Base-by-base conservation (phyloP, 495 filamentous ascomycete species). In the Parathielavia appendiculata region DNA sequence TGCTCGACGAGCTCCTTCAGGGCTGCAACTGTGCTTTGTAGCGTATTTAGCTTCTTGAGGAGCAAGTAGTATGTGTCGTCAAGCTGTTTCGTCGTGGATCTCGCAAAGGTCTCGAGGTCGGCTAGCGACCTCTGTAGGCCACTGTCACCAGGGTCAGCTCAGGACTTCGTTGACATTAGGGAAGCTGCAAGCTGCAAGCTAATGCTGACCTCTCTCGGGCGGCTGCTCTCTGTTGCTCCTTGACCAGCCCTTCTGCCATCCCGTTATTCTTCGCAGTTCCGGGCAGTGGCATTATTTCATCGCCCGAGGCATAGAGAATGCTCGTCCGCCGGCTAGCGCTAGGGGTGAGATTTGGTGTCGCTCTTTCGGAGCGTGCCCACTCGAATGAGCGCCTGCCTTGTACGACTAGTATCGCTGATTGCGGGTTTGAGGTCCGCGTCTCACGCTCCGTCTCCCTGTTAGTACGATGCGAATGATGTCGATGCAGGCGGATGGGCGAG, bases 31-130 rank as follows among this genome's bases (percentile, higher is more conserved):
- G 86, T 90, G 51, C 79, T 75, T 51, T 86, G 84, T 35, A 97
- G 75, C 0, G 82, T 71, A 44, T 82, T 79, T 34, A 92, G 76
- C 58, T 88, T 92, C 66, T 92, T 87, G 16, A 93, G 77, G 6
- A 97, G 78, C 5, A 86, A 84, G 64, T 92, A 91, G 73, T 95
- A 95, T 0, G 87, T 91, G 63, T 88, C 86, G 66, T 95, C 90
- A n/a, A 97, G 80, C 45, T 82, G 82, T 59, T 82, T 81, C 19
- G 85, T 93, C 4, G 84, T 83, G 38, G 80, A 79, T 43, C 70
- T 76, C 10, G 78, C 76, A 57, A 76, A 75, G 12, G 63, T 65
- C 23, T 72, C 72, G 16, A 83, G 67, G 26, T 75, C 69, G 45
- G 64, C 45, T 17, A 83, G 63, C 0, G 76, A 73, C 53, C 71